Conservation (phyloP, 1,284 basidiomycete species). For the Sanghuangporus weigelae region DNA sequence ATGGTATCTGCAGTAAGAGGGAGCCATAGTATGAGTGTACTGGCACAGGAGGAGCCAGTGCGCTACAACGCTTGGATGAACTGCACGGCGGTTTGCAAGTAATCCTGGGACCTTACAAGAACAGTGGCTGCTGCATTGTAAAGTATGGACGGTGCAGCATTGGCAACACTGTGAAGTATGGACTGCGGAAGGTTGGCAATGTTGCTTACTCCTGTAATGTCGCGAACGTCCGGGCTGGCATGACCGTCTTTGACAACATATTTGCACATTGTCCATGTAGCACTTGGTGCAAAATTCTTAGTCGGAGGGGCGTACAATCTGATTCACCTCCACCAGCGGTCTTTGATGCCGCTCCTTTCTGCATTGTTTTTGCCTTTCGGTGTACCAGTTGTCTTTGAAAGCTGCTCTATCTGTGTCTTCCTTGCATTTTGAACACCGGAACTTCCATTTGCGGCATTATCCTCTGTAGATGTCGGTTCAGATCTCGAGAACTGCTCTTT, state of each 20-base stretch:
- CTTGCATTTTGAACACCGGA: constrained; percentile 8
- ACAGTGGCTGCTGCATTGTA: constrained; percentile 58
- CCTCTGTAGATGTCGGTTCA: constrained; percentile 24
- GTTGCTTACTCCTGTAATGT: constrained; percentile 48
- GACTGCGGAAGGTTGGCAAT: too few species aligned
- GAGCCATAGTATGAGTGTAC: too few species aligned
- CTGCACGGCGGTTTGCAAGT: constrained; percentile 36
- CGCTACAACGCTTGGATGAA: constrained; percentile 47
- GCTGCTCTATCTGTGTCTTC: constrained; percentile 24
- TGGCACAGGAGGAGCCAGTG: too few species aligned
- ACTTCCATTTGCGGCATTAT: constrained; percentile 7
- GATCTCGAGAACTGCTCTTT: constrained; percentile 15
- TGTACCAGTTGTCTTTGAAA: constrained; percentile 18
- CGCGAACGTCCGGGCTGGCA: constrained; percentile 60
- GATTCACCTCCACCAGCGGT: constrained; percentile 12
- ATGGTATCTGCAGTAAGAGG: too few species aligned
- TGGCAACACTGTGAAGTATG: too few species aligned
- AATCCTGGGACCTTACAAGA: constrained; percentile 35
- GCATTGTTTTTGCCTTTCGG: constrained; percentile 4
- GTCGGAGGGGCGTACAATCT: constrained; percentile 41
- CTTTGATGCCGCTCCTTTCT: constrained; percentile 8
- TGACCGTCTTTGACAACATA: constrained; percentile 53
- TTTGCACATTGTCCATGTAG: constrained; percentile 54
- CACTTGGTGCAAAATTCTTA: constrained; percentile 35
- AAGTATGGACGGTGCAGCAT: constrained; percentile 56